Evolutionary conservation across 768 basidiomycete genomes (phyloP).

Genomic region (Boletus edulis): DNA sequence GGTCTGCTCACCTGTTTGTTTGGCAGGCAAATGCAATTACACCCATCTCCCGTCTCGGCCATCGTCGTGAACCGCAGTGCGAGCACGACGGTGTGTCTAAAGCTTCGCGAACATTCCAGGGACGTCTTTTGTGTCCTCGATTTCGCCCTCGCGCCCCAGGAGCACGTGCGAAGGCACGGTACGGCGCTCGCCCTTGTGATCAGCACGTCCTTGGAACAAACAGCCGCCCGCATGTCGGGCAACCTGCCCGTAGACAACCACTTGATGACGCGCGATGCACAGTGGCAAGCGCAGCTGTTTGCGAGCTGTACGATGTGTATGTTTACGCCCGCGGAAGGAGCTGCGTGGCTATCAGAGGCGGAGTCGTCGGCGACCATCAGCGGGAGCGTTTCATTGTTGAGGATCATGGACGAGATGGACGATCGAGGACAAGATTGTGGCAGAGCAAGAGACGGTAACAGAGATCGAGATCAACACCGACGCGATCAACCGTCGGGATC

Average conservation of each 20-base stretch:
- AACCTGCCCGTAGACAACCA: constrained; percentile 46
- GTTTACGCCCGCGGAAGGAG: constrained; percentile 37
- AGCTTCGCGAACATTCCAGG: constrained; percentile 21
- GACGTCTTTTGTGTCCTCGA: constrained; percentile 60
- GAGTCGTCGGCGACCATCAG: constrained; percentile 35
- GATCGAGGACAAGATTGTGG: constrained; percentile 27
- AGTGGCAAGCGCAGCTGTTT: constrained; percentile 65
- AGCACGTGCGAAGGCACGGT: constrained; percentile 30
- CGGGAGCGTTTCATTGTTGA: constrained; percentile 48
- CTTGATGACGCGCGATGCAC: constrained; percentile 41
- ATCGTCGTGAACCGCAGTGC: constrained; percentile 60
- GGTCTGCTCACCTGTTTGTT: neutral
- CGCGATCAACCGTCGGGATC: neutral
- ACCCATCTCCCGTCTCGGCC: constrained; percentile 24
- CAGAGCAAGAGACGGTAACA: neutral
- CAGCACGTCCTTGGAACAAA: constrained; percentile 42
- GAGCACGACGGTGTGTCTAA: constrained; percentile 54
- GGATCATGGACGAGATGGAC: constrained; percentile 36
- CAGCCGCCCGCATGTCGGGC: constrained; percentile 44
- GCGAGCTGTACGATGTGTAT: constrained; percentile 56
- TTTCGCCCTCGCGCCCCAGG: constrained; percentile 46
- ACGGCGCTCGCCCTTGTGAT: constrained; percentile 52
- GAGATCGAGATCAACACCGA: neutral
- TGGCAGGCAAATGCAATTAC: constrained; percentile 25
- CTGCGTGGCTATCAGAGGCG: constrained; percentile 11